Evolutionary conservation across 257 asterid genomes (phyloP).

Genomic region (Schizonepeta tenuifolia): DNA sequence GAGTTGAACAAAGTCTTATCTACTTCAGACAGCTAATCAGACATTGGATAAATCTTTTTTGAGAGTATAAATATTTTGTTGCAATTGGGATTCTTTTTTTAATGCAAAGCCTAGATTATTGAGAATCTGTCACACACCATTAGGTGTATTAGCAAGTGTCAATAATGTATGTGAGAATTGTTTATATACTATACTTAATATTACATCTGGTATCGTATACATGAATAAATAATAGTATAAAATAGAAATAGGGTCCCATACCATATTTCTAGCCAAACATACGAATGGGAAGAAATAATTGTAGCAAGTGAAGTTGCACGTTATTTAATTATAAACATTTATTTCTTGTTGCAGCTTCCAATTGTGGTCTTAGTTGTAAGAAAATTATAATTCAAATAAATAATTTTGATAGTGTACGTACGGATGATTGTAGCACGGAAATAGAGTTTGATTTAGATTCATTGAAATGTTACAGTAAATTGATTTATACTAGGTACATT

Average conservation of each 20-base stretch:
- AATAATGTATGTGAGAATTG: conserved; percentile 28
- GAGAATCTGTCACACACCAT: conserved; percentile 29
- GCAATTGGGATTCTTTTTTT: conserved; percentile 26
- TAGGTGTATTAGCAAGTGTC: conserved; percentile 34
- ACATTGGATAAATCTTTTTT: conserved; percentile 29
- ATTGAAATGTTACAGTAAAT: not conserved
- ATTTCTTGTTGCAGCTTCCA: not conserved
- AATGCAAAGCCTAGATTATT: conserved; percentile 16
- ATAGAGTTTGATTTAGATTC: not conserved
- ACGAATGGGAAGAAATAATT: not conserved
- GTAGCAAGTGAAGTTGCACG: not conserved
- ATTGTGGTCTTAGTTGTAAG: not conserved
- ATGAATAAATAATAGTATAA: not conserved
- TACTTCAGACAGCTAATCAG: conserved; percentile 51
- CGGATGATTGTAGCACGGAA: not conserved
- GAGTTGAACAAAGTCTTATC: conserved; percentile 41
- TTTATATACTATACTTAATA: not conserved
- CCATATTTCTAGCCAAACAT: not conserved
- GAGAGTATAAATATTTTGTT: conserved; percentile 24
- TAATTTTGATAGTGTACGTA: not conserved
- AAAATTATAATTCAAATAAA: not conserved
- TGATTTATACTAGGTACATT: not conserved
- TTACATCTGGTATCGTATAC: not conserved
- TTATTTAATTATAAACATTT: not conserved
- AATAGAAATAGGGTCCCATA: not conserved